Percentiles rank a stretch among this genome's conserved stretches.
Evolutionary conservation across 73 alveolate genomes (phyloP).

Genomic region (Paramecium primaurelia): DNA sequence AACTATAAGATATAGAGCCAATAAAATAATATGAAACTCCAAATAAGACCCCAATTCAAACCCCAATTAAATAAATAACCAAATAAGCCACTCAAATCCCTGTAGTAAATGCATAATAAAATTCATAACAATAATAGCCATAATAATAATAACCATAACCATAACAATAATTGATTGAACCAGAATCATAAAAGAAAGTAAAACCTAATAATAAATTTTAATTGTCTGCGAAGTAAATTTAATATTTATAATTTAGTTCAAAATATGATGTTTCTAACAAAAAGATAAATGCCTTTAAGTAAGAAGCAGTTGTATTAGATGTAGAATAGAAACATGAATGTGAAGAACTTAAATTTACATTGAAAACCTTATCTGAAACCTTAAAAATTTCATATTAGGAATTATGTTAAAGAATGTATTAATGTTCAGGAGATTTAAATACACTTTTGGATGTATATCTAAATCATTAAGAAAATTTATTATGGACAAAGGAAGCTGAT

Average conservation of each 20-base stretch:
- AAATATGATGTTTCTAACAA: background rate
- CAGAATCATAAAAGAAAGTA: conserved; percentile 5
- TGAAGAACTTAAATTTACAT: background rate
- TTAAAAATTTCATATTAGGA: background rate
- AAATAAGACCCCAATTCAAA: background rate
- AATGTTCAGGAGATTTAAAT: conserved; percentile 39
- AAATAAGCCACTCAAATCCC: background rate
- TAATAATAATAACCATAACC: background rate
- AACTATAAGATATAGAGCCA: background rate
- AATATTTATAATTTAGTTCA: background rate
- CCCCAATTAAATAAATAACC: background rate
- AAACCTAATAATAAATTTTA: background rate
- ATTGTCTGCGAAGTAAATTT: background rate
- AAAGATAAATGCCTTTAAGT: background rate
- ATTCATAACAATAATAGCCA: background rate
- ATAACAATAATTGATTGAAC: background rate
- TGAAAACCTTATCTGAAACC: background rate
- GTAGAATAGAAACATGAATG: background rate
- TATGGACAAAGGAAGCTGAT: conserved; percentile 47
- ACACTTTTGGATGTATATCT: background rate
- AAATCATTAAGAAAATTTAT: background rate
- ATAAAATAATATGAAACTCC: background rate
- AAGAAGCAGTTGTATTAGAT: background rate
- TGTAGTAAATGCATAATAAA: background rate
- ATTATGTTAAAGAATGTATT: background rate